A percentile compares a stretch with the other conserved stretches of the same genome.
Evolutionary conservation across 2,329 filamentous ascomycete species (phyloP).

Genomic region (Claviceps maximensis): DNA sequence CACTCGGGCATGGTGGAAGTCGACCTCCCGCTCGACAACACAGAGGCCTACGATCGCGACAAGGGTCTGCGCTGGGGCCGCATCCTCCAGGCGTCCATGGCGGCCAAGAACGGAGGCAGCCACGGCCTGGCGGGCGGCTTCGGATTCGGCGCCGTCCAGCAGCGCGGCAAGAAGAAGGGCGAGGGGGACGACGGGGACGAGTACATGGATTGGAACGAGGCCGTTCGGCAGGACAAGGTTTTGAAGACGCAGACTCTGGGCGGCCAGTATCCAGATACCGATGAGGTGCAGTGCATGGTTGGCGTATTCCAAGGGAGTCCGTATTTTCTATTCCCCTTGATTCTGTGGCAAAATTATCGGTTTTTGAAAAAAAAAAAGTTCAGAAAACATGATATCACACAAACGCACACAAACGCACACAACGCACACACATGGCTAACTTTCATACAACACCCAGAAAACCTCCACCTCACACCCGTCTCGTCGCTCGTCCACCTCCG

Average conservation of each 20-base stretch:
- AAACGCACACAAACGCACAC: not conserved
- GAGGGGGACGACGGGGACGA: slow-evolving; percentile 33
- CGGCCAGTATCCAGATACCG: slow-evolving; percentile 59
- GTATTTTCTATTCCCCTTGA: slow-evolving; percentile 16
- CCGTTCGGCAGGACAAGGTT: slow-evolving; percentile 56
- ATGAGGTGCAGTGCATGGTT: slow-evolving; percentile 75
- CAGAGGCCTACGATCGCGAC: slow-evolving; percentile 63
- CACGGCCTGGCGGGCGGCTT: slow-evolving; percentile 64
- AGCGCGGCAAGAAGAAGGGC: slow-evolving; percentile 26
- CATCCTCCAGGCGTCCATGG: slow-evolving; percentile 49
- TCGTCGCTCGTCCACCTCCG: slow-evolving; percentile 77
- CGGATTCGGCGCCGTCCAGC: slow-evolving; percentile 41
- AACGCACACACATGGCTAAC: not conserved
- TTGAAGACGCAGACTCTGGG: slow-evolving; percentile 73
- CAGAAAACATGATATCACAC: not conserved
- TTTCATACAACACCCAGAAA: slow-evolving; percentile 39
- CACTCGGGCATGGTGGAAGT: slow-evolving; percentile 76
- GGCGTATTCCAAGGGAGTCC: slow-evolving; percentile 76
- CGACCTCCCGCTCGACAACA: slow-evolving; percentile 70
- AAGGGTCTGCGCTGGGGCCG: slow-evolving; percentile 78
- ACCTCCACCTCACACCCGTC: slow-evolving; percentile 76
- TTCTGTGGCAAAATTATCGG: too few relatives aligned
- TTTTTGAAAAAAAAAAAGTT: not conserved
- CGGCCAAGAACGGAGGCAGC: slow-evolving; percentile 48
- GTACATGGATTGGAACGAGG: slow-evolving; percentile 50